Evolutionary conservation across 805 yeast species (phyloP).

Genomic region (Saturnispora mendoncae): DNA sequence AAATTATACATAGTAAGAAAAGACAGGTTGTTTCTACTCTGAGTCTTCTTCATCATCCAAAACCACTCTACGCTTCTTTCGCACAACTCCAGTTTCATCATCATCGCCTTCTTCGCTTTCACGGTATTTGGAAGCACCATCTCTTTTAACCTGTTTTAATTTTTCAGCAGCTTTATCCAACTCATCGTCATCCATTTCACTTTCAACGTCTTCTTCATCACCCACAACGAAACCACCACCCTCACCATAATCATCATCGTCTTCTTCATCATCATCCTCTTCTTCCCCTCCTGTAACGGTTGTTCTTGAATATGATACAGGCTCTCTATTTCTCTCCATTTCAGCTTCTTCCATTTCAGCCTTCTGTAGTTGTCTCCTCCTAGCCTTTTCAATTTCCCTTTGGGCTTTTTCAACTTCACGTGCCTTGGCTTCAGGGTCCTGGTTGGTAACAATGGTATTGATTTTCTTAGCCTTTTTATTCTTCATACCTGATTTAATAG

Average conservation of each 20-base stretch:
- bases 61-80: slow-evolving; percentile 38
- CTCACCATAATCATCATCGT: slow-evolving; percentile 22
- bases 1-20: no score
- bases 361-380: slow-evolving; percentile 51
- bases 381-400: slow-evolving; percentile 52
- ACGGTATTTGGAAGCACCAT: slow-evolving; percentile 44
- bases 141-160: slow-evolving; percentile 44
- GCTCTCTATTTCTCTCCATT: slow-evolving; percentile 33
- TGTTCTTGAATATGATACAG: slow-evolving; percentile 23
- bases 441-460: slow-evolving; percentile 41
- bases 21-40: no score
- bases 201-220: slow-evolving; percentile 28
- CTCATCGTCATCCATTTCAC: slow-evolving; percentile 29
- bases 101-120: slow-evolving; percentile 39
- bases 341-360: slow-evolving; percentile 49
- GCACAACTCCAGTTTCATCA: slow-evolving; percentile 43
- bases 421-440: slow-evolving; percentile 65
- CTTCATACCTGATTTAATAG: slow-evolving; percentile 44
- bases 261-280: slow-evolving; percentile 11
- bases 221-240: slow-evolving; percentile 31
- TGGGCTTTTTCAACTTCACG: slow-evolving; percentile 60
- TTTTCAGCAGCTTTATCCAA: slow-evolving; percentile 51
- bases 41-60: slow-evolving; percentile 36
- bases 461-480: slow-evolving; percentile 38
- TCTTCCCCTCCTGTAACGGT: slow-evolving; percentile 12